Conservation (phyloP, 2,329 filamentous ascomycete species). For the Diaporthe helianthi region DNA sequence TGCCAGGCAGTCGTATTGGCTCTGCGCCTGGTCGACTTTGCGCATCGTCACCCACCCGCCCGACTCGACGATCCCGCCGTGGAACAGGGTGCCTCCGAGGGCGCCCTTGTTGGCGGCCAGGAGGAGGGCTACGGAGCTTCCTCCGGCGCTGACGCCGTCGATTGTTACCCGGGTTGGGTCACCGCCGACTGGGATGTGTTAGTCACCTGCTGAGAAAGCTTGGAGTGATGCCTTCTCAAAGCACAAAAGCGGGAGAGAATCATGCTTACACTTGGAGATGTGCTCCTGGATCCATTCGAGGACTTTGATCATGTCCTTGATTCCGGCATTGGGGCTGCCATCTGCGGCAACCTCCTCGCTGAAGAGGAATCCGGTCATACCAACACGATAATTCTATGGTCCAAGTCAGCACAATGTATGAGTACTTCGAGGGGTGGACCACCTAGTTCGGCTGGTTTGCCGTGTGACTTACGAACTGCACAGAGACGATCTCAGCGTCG, state of each 20-base stretch:
- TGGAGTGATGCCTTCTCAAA: too few relatives aligned
- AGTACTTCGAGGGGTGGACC: too few relatives aligned
- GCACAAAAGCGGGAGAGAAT: too few relatives aligned
- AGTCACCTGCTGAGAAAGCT: not conserved
- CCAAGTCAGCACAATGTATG: not conserved
- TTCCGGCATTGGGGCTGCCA: slow-evolving; percentile 62
- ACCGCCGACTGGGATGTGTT: slow-evolving; percentile 9
- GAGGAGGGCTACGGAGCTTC: slow-evolving; percentile 36
- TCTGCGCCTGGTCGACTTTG: slow-evolving; percentile 1
- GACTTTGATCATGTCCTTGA: slow-evolving; percentile 66
- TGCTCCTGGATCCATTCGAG: slow-evolving; percentile 72
- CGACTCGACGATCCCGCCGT: slow-evolving; percentile 10
- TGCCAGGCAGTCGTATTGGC: slow-evolving; percentile 3
- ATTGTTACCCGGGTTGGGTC: slow-evolving; percentile 70
- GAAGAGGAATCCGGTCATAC: slow-evolving; percentile 67
- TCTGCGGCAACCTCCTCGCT: slow-evolving; percentile 43
- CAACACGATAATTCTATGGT: slow-evolving; percentile 58
- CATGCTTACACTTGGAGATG: slow-evolving; percentile 46
- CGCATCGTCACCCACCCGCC: slow-evolving; percentile 20
- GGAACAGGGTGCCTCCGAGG: not conserved
- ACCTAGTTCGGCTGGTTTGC: not conserved
- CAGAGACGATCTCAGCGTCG: slow-evolving; percentile 1
- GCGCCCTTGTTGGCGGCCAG: not conserved
- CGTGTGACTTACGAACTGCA: not conserved
- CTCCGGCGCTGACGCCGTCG: slow-evolving; percentile 66